Evolutionary conservation across 768 basidiomycete species (phyloP).

Genomic region (Mrakia gelida): DNA sequence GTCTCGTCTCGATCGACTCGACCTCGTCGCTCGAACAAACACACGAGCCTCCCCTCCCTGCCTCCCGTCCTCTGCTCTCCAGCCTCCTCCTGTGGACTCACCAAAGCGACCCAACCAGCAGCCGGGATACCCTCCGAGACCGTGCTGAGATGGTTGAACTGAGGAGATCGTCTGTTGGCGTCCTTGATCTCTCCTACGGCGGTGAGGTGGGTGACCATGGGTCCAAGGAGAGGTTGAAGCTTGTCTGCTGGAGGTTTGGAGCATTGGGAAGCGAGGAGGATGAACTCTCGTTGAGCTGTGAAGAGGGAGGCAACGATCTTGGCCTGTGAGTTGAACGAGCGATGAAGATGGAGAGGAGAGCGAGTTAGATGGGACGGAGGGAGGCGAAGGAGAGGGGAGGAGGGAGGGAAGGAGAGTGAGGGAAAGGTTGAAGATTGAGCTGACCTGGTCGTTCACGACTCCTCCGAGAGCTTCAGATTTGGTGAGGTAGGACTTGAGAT

Average conservation of each 20-base stretch:
- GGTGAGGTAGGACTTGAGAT: slow-evolving; percentile 67
- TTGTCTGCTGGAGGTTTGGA: slow-evolving; percentile 68
- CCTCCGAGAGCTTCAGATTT: slow-evolving; percentile 68
- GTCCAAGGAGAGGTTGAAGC: slow-evolving; percentile 58
- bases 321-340: slow-evolving; percentile 51
- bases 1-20: neutral
- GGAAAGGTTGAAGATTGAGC: slow-evolving; percentile 35
- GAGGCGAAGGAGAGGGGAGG: slow-evolving; percentile 14
- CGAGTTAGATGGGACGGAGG: neutral
- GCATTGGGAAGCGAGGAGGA: slow-evolving; percentile 66
- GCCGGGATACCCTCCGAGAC: slow-evolving; percentile 76
- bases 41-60: too few relatives aligned
- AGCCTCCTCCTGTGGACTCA: slow-evolving; percentile 47
- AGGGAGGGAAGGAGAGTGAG: slow-evolving; percentile 6
- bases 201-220: slow-evolving; percentile 67
- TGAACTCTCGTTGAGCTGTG: slow-evolving; percentile 61
- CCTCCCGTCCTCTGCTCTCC: too few relatives aligned
- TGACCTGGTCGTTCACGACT: slow-evolving; percentile 73
- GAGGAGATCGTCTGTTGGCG: slow-evolving; percentile 67
- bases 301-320: slow-evolving; percentile 64
- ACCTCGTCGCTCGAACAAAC: too few relatives aligned
- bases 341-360: slow-evolving; percentile 3
- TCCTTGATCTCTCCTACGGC: slow-evolving; percentile 78
- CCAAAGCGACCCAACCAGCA: slow-evolving; percentile 82
- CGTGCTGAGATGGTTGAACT: slow-evolving; percentile 72